Percentiles rank a stretch among this genome's conserved stretches.
These are phyloP conservation scores for Candida sp. DNA, from an alignment of 1,139 yeast species.

Conservation along the genomic window DNA sequence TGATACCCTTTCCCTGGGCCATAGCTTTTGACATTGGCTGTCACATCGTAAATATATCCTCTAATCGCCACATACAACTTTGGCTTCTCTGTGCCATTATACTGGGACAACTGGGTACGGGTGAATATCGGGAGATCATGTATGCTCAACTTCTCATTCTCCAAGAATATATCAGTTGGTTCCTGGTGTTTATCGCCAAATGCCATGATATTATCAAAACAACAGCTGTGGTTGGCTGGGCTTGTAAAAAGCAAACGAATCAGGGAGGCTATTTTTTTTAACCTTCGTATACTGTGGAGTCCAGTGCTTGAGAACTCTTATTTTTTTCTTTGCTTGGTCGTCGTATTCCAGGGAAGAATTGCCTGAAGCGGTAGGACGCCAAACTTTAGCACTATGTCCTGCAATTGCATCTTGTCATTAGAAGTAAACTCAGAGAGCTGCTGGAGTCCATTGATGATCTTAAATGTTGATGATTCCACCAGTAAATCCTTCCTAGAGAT, in stretches of 20 bases:
- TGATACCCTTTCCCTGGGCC: conserved; percentile 81
- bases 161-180: conserved; percentile 24
- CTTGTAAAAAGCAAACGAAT: background rate
- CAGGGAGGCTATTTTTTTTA: background rate
- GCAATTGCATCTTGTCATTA: too few species aligned
- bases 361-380: too few species aligned
- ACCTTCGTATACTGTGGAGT: background rate
- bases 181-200: conserved; percentile 14
- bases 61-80: conserved; percentile 73
- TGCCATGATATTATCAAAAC: background rate
- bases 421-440: too few species aligned
- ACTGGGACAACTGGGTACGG: conserved; percentile 34
- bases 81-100: conserved; percentile 34
- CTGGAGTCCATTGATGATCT: too few species aligned
- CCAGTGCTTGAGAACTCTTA: background rate
- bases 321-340: background rate
- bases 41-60: conserved; percentile 80
- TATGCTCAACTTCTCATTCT: conserved; percentile 25
- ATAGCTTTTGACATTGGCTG: conserved; percentile 64
- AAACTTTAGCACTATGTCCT: too few species aligned
- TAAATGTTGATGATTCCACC: background rate
- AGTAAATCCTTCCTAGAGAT: background rate
- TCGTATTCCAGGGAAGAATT: too few species aligned
- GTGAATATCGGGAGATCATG: conserved; percentile 37
- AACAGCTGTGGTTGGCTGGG: background rate